phyloP scores from a whole-genome alignment of 2,329 filamentous ascomycete species.

The Diplodia intermedia region DNA sequence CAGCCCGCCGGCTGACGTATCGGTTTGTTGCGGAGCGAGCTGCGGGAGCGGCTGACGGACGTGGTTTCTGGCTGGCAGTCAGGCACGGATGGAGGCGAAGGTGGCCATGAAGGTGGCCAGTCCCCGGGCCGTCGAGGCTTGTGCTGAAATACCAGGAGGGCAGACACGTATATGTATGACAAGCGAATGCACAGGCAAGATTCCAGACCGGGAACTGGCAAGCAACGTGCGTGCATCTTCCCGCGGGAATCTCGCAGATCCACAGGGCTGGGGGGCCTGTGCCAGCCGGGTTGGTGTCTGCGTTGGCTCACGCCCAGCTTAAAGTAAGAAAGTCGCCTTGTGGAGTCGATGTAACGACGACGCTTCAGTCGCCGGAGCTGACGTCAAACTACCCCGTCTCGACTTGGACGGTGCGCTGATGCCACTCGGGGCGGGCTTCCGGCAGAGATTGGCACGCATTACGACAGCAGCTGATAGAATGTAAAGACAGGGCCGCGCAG shows the following conservation, averaged over 20 bases:
- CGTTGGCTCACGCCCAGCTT: conserved; percentile 12
- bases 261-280: conserved; percentile 29
- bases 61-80: conserved; percentile 12
- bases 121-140: background rate
- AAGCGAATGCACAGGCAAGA: conserved; percentile 25
- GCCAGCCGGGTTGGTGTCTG: conserved; percentile 23
- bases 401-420: conserved; percentile 33
- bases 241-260: conserved; percentile 33
- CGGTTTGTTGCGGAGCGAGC: background rate
- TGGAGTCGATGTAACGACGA: conserved; percentile 44
- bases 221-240: conserved; percentile 32
- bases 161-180: conserved; percentile 29
- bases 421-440: conserved; percentile 17
- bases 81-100: background rate
- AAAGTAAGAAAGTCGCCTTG: conserved; percentile 38
- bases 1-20: conserved; percentile 10
- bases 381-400: conserved; percentile 37
- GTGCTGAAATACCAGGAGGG: conserved; percentile 20
- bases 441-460: conserved; percentile 3
- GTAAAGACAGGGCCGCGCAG: conserved; percentile 13
- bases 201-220: conserved; percentile 28
- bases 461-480: conserved; percentile 19
- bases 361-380: conserved; percentile 41
- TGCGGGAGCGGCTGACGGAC: background rate
- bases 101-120: background rate